Conservation (phyloP, 192 early-diverging fungal genomes). For the Rhizophagus clarus region DNA sequence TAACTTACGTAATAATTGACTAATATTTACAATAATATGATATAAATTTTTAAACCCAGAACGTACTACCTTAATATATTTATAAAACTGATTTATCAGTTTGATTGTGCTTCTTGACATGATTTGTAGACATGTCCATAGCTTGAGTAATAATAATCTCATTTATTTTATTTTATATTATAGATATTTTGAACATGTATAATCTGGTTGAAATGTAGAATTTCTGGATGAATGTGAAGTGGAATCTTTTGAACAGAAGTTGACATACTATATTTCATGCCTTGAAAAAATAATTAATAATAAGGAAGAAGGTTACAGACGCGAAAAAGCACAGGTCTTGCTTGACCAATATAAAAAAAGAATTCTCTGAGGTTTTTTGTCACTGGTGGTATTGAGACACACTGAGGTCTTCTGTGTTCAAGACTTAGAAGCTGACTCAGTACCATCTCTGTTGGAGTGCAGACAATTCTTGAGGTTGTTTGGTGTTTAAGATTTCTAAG, state of each 20-base stretch:
- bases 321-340: slow-evolving; percentile 23
- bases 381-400: slow-evolving; percentile 20
- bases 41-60: too few relatives aligned
- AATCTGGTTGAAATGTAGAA: slow-evolving; percentile 19
- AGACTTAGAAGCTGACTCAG: slow-evolving; percentile 13
- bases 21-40: too few relatives aligned
- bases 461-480: slow-evolving; percentile 17
- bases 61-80: too few relatives aligned
- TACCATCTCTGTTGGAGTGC: slow-evolving; percentile 27
- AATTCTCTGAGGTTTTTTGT: slow-evolving; percentile 25
- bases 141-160: too few relatives aligned
- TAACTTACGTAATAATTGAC: too few relatives aligned
- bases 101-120: too few relatives aligned
- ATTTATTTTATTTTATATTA: too few relatives aligned
- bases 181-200: slow-evolving; percentile 28
- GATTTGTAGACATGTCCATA: too few relatives aligned
- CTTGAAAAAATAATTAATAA: slow-evolving; percentile 28
- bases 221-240: slow-evolving; percentile 29
- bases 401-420: slow-evolving; percentile 18
- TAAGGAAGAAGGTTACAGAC: slow-evolving; percentile 19
- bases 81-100: too few relatives aligned
- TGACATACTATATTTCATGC: slow-evolving; percentile 19
- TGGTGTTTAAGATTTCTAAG: slow-evolving; percentile 23
- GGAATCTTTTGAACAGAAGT: slow-evolving; percentile 3
- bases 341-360: slow-evolving; percentile 30